A percentile compares a stretch with the other conserved stretches of the same genome.
These are phyloP conservation scores for Infundibulicybe gibba DNA, from an alignment of 768 basidiomycete genomes.

Conservation along the genomic window DNA sequence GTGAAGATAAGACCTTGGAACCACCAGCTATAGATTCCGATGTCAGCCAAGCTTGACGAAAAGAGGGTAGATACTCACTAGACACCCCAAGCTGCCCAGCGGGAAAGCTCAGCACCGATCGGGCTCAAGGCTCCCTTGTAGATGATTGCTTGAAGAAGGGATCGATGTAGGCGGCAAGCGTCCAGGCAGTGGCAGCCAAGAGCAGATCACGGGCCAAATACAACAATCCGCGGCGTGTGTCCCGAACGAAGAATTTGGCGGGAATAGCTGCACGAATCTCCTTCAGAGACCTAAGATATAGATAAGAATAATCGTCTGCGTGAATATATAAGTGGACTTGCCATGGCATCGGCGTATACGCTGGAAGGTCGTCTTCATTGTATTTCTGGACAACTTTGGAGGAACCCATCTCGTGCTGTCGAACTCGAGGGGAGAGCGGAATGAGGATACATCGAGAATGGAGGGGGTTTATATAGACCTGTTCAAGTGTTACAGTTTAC, in stretches of 20 bases:
- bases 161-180: conserved; percentile 39
- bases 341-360: not conserved
- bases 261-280: conserved; percentile 53
- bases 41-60: not conserved
- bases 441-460: no score
- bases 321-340: not conserved
- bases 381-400: not conserved
- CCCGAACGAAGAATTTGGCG: conserved; percentile 37
- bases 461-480: no score
- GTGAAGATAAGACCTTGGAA: conserved; percentile 56
- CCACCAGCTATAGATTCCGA: conserved; percentile 42
- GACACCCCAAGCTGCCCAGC: conserved; percentile 40
- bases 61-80: conserved; percentile 33
- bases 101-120: conserved; percentile 28
- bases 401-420: not conserved
- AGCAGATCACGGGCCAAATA: conserved; percentile 44
- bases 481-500: no score
- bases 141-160: conserved; percentile 28
- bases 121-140: conserved; percentile 22
- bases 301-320: not conserved
- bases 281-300: conserved; percentile 35
- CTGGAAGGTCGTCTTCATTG: not conserved
- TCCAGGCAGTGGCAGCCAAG: conserved; percentile 38
- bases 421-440: no score
- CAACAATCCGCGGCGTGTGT: conserved; percentile 33